Evolutionary conservation across 768 basidiomycete genomes (phyloP).

Genomic region (Candolleomyces aberdarensis): DNA sequence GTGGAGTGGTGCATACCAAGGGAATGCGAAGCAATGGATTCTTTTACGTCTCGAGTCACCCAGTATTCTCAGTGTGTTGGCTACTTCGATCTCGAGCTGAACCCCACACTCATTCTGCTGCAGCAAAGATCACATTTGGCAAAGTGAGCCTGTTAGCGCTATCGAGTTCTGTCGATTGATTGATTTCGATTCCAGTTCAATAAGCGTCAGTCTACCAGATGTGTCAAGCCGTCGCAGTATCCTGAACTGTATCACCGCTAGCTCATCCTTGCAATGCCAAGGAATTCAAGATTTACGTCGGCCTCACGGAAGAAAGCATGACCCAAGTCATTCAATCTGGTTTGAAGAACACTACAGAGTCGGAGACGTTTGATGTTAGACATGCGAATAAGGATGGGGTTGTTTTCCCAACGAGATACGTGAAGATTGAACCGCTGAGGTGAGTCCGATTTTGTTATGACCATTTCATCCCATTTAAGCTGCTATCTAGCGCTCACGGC

Average conservation of each 20-base stretch:
- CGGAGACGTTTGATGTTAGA: conserved; percentile 63
- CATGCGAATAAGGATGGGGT: conserved; percentile 56
- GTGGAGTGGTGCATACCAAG: conserved; percentile 71
- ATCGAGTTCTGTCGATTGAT: conserved; percentile 4
- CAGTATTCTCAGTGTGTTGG: conserved; percentile 63
- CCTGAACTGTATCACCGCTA: conserved; percentile 23
- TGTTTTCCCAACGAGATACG: conserved; percentile 59
- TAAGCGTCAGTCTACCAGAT: conserved; percentile 31
- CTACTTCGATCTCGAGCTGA: not conserved
- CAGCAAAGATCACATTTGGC: conserved; percentile 76
- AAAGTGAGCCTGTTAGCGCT: conserved; percentile 47
- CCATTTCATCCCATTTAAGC: not conserved
- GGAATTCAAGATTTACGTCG: conserved; percentile 73
- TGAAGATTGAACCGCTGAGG: conserved; percentile 78
- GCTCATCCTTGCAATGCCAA: conserved; percentile 86
- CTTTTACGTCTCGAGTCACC: conserved; percentile 58
- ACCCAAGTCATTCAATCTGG: conserved; percentile 59
- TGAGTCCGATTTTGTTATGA: conserved; percentile 30
- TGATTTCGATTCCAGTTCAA: conserved; percentile 30
- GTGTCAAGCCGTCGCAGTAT: not conserved
- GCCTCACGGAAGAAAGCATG: conserved; percentile 62
- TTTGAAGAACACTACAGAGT: conserved; percentile 61
- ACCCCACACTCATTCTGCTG: not conserved
- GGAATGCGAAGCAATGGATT: conserved; percentile 67
- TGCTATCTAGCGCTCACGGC: conserved; percentile 53